Evolutionary conservation across 1,284 basidiomycete species (phyloP).

Genomic region (Xanthoconium separans): DNA sequence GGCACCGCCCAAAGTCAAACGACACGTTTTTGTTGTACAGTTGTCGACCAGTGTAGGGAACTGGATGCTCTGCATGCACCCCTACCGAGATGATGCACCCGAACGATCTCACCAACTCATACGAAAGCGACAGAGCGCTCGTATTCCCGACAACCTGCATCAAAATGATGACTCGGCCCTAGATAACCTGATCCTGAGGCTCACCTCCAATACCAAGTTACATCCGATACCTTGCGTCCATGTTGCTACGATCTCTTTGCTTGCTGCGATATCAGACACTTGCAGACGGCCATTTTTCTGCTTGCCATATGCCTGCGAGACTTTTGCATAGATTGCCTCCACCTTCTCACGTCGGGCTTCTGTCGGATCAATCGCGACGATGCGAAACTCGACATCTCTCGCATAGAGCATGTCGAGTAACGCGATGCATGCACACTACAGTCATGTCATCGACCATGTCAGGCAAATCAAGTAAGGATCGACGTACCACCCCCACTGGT

Average conservation of each 20-base stretch:
- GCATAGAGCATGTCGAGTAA: constrained; percentile 60
- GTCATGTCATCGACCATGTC: not conserved
- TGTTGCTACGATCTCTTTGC: constrained; percentile 45
- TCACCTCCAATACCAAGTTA: constrained; percentile 65
- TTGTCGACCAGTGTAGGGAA: constrained; percentile 62
- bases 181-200: constrained; percentile 5
- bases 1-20: constrained; percentile 84
- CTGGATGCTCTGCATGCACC: constrained; percentile 55
- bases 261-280: constrained; percentile 51
- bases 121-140: constrained; percentile 68
- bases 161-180: not conserved
- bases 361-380: constrained; percentile 65
- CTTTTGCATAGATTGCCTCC: constrained; percentile 50
- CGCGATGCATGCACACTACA: constrained; percentile 57
- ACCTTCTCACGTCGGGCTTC: constrained; percentile 57
- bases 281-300: constrained; percentile 42
- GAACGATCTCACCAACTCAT: constrained; percentile 77
- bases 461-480: not conserved
- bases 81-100: constrained; percentile 82
- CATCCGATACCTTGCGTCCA: constrained; percentile 61
- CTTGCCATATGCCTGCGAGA: constrained; percentile 44
- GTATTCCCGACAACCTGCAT: constrained; percentile 77
- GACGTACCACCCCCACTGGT: constrained; percentile 68
- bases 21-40: constrained; percentile 84
- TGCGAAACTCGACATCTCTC: constrained; percentile 45